These are phyloP conservation scores for Carallia brachiata DNA, from an alignment of 345 rosid species.

Conservation along the genomic window DNA sequence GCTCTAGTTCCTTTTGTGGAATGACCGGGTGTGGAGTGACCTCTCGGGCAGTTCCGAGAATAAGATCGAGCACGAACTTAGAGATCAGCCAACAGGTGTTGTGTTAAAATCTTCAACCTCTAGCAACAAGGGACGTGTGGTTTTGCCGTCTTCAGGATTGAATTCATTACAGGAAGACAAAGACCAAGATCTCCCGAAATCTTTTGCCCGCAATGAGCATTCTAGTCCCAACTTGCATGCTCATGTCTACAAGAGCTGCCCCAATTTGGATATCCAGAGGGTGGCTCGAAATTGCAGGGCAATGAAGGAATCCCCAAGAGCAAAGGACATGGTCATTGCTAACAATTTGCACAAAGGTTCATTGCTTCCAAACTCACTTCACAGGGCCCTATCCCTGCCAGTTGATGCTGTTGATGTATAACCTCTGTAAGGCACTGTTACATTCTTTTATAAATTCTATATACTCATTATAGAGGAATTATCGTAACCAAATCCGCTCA, in stretches of 20 bases:
- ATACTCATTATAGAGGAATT: slow-evolving; percentile 29
- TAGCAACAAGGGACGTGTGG: slow-evolving; percentile 19
- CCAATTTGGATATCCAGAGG: slow-evolving; percentile 31
- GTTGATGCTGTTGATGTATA: slow-evolving; percentile 61
- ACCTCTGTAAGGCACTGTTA: slow-evolving; percentile 17
- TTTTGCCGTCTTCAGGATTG: slow-evolving; percentile 9
- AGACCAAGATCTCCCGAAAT: slow-evolving; percentile 16
- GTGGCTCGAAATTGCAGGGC: slow-evolving; percentile 26
- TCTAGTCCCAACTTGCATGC: slow-evolving; percentile 15
- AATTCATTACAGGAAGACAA: slow-evolving; percentile 20
- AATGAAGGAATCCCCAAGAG: slow-evolving; percentile 20
- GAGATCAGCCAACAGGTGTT: slow-evolving; percentile 47
- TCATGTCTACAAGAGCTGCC: slow-evolving; percentile 26
- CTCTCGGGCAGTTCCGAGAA: slow-evolving; percentile 36
- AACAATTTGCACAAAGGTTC: slow-evolving; percentile 36
- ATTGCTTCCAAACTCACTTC: slow-evolving; percentile 48
- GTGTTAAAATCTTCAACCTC: slow-evolving; percentile 27
- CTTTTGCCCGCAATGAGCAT: slow-evolving; percentile 10
- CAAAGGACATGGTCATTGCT: slow-evolving; percentile 21
- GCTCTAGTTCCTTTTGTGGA: slow-evolving; percentile 38
- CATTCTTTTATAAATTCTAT: slow-evolving; percentile 33
- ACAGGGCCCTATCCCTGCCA: slow-evolving; percentile 66
- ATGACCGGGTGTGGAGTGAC: slow-evolving; percentile 24
- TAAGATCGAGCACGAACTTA: slow-evolving; percentile 46
- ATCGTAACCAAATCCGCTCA: slow-evolving; percentile 19